A percentile compares a stretch with the other conserved stretches of the same genome.
phyloP scores from a whole-genome alignment of 2,329 filamentous ascomycete species.

The Fusarium cyanostomum region DNA sequence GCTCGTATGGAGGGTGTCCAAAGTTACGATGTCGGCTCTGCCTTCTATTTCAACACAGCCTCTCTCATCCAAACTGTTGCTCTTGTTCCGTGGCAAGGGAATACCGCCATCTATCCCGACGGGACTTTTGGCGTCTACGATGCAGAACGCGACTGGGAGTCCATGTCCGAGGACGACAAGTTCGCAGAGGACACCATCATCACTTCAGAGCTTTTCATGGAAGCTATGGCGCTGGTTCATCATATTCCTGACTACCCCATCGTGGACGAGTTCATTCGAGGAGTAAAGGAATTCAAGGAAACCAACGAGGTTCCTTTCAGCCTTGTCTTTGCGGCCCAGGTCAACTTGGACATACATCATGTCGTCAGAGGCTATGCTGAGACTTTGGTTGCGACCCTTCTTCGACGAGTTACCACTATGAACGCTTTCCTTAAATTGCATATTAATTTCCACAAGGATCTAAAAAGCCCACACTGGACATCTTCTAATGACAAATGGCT shows the following conservation, averaged over 20 bases:
- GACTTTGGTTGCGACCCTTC: background rate
- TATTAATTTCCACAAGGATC: background rate
- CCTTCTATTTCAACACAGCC: background rate
- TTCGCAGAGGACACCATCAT: background rate
- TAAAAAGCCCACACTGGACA: background rate
- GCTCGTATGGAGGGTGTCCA: too few species aligned
- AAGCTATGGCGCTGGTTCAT: background rate
- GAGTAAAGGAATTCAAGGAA: background rate
- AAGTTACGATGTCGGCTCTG: background rate
- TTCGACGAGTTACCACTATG: background rate
- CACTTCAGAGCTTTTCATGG: background rate
- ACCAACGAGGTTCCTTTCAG: background rate
- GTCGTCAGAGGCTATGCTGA: background rate
- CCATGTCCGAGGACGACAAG: background rate
- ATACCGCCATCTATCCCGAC: background rate
- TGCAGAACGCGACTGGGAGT: background rate
- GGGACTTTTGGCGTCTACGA: background rate
- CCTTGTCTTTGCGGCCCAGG: background rate
- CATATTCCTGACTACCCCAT: background rate
- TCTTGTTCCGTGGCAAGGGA: background rate
- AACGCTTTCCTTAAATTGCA: background rate
- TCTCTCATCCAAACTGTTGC: background rate
- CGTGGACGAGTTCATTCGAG: background rate
- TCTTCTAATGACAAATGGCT: background rate
- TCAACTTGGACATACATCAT: background rate